Base-by-base conservation (phyloP, 352 stramenopile genomes). In the Blastocystis sp. region DNA sequence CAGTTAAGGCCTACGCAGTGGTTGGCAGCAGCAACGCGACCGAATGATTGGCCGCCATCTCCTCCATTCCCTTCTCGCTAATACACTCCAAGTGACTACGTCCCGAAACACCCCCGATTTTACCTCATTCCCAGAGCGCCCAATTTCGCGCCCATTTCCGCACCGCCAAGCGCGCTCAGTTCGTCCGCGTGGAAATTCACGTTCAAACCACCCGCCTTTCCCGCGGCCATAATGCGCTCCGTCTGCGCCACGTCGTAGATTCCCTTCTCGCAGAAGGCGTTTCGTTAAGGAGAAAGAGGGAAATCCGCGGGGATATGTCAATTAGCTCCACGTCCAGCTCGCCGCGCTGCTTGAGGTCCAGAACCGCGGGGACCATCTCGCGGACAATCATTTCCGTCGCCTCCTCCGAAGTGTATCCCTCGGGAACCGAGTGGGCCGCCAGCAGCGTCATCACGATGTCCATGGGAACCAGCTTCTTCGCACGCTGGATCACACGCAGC, bases 151-250 rank as follows among this genome's bases (percentile, higher is more conserved):
- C 90, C 91, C 14, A 94, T 88, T 38, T 89, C 87, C 32, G 90
- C 91, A 0, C 90, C 93, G n/a, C 89, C 87, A 89, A 93, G 90
- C 4, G 90, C 88, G 76, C 91, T 87, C 49, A 94, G 89, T 76
- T 94, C 91, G 59, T 94, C 91, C 46, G 90, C 91, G 77, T 94
- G 91, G 87, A 94, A 93, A 81, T 93, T 93, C 86, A 94, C 91
- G 63, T 92, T 88, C 57, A 94, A 87, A 24, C 91, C 91, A 49
- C 89, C 88, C 7, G 90, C 87, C 48, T 89, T 89, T 9, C 91
- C 91, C 2, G 90, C 90, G 36, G 90, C 88, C 27, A 94, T 81
- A 84, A 94, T 93, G 48, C 90, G 89, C 40, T 90, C 88, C n/a
- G 88, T 92, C 57, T 93, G 90, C 21, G 92, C 89, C 44, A 90